A percentile compares a stretch with the other conserved stretches of the same genome.
phyloP scores from a whole-genome alignment of 345 rosid genomes.

The Abelmoschus esculentus region DNA sequence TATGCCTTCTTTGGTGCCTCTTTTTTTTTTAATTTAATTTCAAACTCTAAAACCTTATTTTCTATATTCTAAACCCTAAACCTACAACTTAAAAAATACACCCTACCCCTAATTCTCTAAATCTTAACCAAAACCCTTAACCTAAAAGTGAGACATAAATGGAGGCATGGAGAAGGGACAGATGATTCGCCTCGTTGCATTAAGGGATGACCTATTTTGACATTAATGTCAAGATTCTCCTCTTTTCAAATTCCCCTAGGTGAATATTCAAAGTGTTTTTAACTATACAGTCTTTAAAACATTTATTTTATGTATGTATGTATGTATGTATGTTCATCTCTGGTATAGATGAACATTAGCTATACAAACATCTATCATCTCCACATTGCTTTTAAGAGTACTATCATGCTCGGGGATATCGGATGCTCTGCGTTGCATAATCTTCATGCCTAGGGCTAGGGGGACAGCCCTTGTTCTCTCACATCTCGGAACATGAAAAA shows the following conservation, averaged over 20 bases:
- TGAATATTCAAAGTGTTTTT: not conserved
- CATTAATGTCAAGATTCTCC: not conserved
- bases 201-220: not conserved
- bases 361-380: not conserved
- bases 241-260: not conserved
- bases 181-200: too few species aligned
- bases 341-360: not conserved
- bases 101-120: too few species aligned
- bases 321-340: not conserved
- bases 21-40: too few species aligned
- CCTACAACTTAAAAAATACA: too few species aligned
- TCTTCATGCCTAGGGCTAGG: constrained; percentile 26
- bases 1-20: too few species aligned
- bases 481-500: constrained; percentile 84
- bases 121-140: too few species aligned
- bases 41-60: too few species aligned
- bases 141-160: too few species aligned
- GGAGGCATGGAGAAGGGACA: too few species aligned
- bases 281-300: not conserved
- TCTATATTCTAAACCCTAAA: too few species aligned
- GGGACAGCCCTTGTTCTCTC: constrained; percentile 76
- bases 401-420: not conserved
- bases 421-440: constrained; percentile 18
- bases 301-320: not conserved
- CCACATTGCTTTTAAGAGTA: not conserved